A percentile compares a stretch with the other conserved stretches of the same genome.
Conservation (phyloP, 441 rosid species). For the Populus trichocarpa region DNA sequence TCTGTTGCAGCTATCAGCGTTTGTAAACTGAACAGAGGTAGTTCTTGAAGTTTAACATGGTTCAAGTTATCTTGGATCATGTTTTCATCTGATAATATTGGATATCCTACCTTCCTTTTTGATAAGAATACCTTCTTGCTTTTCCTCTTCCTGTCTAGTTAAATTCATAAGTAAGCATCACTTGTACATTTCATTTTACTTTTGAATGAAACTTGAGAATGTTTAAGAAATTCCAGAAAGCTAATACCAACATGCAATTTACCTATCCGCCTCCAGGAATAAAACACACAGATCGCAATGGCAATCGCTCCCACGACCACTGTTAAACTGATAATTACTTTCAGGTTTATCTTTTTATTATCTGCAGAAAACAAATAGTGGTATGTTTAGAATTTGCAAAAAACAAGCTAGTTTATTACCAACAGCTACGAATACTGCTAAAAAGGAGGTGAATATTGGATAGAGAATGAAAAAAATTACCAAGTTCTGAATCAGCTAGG, state of each 20-base stretch:
- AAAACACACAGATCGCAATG: constrained; percentile 1
- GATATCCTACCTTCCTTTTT: neutral
- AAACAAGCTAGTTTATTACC: neutral
- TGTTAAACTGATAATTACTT: constrained; percentile 12
- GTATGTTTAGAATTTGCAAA: neutral
- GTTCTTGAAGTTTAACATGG: constrained; percentile 23
- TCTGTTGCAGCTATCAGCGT: constrained; percentile 32
- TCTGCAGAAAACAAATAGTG: constrained; percentile 14
- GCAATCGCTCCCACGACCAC: constrained; percentile 8
- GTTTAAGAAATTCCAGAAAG: neutral
- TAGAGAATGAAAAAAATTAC: constrained; percentile 19
- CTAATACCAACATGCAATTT: constrained; percentile 26
- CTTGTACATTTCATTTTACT: neutral
- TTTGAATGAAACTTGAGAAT: neutral
- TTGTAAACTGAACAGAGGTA: constrained; percentile 27
- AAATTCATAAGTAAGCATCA: neutral
- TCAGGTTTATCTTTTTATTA: constrained; percentile 5
- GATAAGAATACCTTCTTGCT: neutral
- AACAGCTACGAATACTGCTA: neutral
- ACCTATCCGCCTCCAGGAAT: constrained; percentile 17
- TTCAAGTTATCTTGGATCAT: neutral
- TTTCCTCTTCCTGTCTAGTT: constrained; percentile 4
- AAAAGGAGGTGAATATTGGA: neutral
- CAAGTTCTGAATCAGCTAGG: constrained; percentile 38
- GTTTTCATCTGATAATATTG: neutral